A percentile compares a stretch with the other conserved stretches of the same genome.
Evolutionary conservation across 768 basidiomycete species (phyloP).

Genomic region (Rickenella mellea): DNA sequence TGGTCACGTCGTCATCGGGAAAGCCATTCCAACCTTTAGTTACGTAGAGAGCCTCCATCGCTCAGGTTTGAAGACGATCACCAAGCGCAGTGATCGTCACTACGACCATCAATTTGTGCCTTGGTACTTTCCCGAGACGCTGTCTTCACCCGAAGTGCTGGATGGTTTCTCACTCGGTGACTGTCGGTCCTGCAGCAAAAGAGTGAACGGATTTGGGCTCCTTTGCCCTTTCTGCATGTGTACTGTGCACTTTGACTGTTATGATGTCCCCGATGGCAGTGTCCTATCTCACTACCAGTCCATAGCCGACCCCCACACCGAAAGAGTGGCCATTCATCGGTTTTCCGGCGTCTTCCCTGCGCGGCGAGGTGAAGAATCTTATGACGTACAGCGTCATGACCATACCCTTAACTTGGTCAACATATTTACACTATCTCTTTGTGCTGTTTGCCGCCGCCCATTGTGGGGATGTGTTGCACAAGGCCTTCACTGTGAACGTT

Average conservation of each 20-base stretch:
- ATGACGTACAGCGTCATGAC: conserved; percentile 17
- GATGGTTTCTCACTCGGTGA: conserved; percentile 26
- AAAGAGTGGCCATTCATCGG: conserved; percentile 52
- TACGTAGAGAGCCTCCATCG: conserved; percentile 17
- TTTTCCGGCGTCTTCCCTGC: conserved; percentile 41
- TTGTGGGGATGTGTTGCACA: conserved; percentile 66
- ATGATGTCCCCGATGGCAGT: conserved; percentile 59
- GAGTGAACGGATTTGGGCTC: conserved; percentile 60
- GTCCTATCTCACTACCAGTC: conserved; percentile 44
- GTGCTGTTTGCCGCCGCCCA: conserved; percentile 55
- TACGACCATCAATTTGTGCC: conserved; percentile 59
- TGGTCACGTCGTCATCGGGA: conserved; percentile 57
- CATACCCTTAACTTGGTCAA: conserved; percentile 54
- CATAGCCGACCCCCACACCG: conserved; percentile 33
- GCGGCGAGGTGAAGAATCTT: conserved; percentile 15
- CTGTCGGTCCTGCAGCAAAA: conserved; percentile 47
- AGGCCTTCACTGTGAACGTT: conserved; percentile 53
- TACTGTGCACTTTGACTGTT: conserved; percentile 70
- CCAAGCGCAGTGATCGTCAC: conserved; percentile 21
- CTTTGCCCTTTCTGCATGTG: conserved; percentile 65
- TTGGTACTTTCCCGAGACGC: conserved; percentile 43
- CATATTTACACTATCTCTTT: conserved; percentile 66
- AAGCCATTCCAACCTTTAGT: conserved; percentile 33
- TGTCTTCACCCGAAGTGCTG: conserved; percentile 17
- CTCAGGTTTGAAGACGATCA: conserved; percentile 5